Conservation (phyloP, 2,329 filamentous ascomycete species). For the Plectosphaerella cucumerina region DNA sequence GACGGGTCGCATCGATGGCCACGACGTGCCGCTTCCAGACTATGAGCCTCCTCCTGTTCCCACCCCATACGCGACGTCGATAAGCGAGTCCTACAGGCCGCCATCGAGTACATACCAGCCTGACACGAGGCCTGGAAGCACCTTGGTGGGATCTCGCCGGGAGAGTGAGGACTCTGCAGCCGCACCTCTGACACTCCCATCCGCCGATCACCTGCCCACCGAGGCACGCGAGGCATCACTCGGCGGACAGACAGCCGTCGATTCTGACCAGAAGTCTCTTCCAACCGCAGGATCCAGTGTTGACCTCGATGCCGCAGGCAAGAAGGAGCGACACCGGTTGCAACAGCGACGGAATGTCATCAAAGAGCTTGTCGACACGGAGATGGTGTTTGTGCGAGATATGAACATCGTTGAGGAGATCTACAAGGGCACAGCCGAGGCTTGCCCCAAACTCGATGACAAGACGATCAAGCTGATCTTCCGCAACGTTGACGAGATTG, state of each 20-base stretch:
- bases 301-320: conserved; percentile 37
- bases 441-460: conserved; percentile 71
- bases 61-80: conserved; percentile 24
- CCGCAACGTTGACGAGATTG: conserved; percentile 87
- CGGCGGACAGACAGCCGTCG: conserved; percentile 29
- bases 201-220: conserved; percentile 41
- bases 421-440: conserved; percentile 88
- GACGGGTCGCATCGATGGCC: conserved; percentile 18
- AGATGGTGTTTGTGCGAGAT: conserved; percentile 85
- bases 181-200: conserved; percentile 39
- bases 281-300: conserved; percentile 21
- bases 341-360: conserved; percentile 79
- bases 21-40: conserved; percentile 35
- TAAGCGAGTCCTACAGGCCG: conserved; percentile 21
- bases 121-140: conserved; percentile 37
- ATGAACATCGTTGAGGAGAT: conserved; percentile 98
- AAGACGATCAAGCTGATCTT: conserved; percentile 90
- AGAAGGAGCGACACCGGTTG: conserved; percentile 65
- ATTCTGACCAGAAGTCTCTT: conserved; percentile 29
- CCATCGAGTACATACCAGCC: conserved; percentile 36
- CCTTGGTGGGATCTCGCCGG: conserved; percentile 32
- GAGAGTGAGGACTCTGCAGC: conserved; percentile 41
- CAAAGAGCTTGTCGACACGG: conserved; percentile 89
- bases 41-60: conserved; percentile 50
- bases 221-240: conserved; percentile 35